Base-by-base conservation (phyloP, 371 early-diverging fungal species). In the Lichtheimia ramosa region DNA sequence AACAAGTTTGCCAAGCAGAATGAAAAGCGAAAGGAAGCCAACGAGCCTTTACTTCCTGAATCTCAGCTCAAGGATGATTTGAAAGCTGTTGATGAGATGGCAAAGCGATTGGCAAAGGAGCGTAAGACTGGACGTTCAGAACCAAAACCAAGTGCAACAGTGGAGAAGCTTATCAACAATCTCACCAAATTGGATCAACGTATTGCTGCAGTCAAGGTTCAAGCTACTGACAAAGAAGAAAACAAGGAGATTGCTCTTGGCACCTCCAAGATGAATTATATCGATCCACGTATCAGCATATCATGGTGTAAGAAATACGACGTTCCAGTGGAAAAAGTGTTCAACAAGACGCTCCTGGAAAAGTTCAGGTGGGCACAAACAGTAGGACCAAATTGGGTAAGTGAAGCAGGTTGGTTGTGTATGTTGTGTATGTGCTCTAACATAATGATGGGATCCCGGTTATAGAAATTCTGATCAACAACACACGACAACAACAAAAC, bases 241-340 rank as follows among this genome's bases (percentile, higher is more conserved):
- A 95, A 94, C 83, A 98, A 97, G 77, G 89, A 92, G 48, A 96
- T 96, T n/a, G 94, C 99, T 0, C 74, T 97, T 61, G 87, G 95
- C n/a, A 98, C 99, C 0, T 96, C 96, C 41, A 97, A 97, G 82
- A 89, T 93, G 77, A 98, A 98, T 78, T 98, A 98, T 76, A 96
- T 97, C 63, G 99, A 98, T 69, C 99, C 99, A 27, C 88, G 99
- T 46, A 98, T 98, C 55, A 88, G 95, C 8, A 87, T 88, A 20
- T 92, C 95, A 21, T 98, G 99, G 99, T 93, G 95, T 77, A 79
- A 88, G 54, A 89, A 90, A 65, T 70, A 91, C 65, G 78, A 86
- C 50, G 95, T 98, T 4, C 96, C 97, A 0, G 41, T 94, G 18
- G 96, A 93, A 56, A 97, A 95, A 77, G 92, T 97, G 41, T 96